Percentiles rank a stretch among this genome's conserved stretches.
Conservation (phyloP, 106 monocot species). For the Gastrodia elata region DNA sequence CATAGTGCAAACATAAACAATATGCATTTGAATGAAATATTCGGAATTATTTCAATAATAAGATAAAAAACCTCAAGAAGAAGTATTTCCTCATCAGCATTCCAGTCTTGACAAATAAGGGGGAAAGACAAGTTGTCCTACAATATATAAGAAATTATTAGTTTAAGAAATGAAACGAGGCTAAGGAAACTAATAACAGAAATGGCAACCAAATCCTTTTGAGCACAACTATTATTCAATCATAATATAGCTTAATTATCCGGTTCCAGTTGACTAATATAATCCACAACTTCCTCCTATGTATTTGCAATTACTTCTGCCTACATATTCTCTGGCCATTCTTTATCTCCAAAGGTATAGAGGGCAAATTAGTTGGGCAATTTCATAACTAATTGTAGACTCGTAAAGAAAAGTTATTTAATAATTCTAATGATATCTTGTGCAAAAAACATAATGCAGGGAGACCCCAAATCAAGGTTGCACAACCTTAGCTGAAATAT, state of each 20-base stretch:
- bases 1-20: neutral
- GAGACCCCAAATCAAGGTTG: neutral
- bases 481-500: neutral
- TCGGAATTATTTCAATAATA: neutral
- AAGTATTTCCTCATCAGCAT: constrained; percentile 93
- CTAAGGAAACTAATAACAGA: neutral
- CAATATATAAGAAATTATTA: neutral
- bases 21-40: neutral
- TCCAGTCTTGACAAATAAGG: constrained; percentile 83
- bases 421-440: neutral
- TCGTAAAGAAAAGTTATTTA: neutral
- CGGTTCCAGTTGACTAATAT: neutral
- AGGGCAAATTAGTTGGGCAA: neutral
- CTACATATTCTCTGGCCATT: neutral
- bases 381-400: neutral
- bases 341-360: neutral
- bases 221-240: neutral
- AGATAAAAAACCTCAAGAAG: constrained; percentile 68
- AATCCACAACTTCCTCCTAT: neutral
- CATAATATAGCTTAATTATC: neutral
- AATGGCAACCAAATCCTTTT: neutral
- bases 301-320: neutral
- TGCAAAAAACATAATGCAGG: neutral
- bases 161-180: neutral
- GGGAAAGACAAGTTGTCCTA: constrained; percentile 94